phyloP scores from a whole-genome alignment of 176 grass and related monocot genomes.

The Aegilops longissima region DNA sequence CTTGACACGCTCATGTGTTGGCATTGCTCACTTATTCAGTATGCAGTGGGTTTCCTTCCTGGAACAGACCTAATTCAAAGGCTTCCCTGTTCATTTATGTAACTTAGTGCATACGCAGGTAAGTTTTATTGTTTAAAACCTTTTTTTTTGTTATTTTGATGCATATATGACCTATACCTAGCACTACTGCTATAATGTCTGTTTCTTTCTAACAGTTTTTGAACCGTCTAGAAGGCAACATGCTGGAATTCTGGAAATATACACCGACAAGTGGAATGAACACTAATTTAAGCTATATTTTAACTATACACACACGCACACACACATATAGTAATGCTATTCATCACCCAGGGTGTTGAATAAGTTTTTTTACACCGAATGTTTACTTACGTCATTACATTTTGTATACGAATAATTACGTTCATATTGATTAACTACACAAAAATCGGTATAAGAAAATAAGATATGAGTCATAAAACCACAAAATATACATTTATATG shows the following conservation, averaged over 20 bases:
- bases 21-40: not conserved
- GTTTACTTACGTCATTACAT: too few relatives aligned
- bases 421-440: too few relatives aligned
- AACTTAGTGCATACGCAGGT: constrained; percentile 16
- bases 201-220: not conserved
- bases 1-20: not conserved
- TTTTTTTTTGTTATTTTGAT: not conserved
- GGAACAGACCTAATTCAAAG: not conserved
- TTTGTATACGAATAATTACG: too few relatives aligned
- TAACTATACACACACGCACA: not conserved
- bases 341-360: too few relatives aligned
- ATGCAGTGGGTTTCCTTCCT: not conserved
- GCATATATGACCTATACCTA: not conserved
- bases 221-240: not conserved
- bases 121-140: not conserved
- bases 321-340: too few relatives aligned
- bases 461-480: too few relatives aligned
- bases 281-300: not conserved
- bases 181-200: not conserved
- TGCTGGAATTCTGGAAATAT: not conserved
- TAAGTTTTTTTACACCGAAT: too few relatives aligned
- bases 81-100: not conserved
- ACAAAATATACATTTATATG: too few relatives aligned
- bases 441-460: too few relatives aligned
- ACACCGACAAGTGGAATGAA: not conserved